Evolutionary conservation across 805 yeast species (phyloP), one percentile per base, ranked within the genome.

Genomic region (Lipomyces yamadae): DNA sequence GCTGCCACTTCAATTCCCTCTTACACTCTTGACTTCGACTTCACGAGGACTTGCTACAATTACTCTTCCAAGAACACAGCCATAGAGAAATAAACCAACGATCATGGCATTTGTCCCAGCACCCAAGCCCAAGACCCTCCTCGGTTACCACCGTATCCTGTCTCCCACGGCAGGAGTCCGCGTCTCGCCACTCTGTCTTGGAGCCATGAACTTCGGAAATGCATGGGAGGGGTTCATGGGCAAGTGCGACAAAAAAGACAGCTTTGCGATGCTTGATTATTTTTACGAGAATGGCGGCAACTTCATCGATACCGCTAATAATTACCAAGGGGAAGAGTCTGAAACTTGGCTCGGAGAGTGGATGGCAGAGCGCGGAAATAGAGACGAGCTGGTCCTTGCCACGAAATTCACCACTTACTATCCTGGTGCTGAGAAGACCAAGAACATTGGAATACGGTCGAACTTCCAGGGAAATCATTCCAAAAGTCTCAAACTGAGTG

Each of bases 371-470:
- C 65, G 73, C 34, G 60, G 68, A 8, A 37, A 62, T 60, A 65
- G 75, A 13, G 73, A 72, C 45, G 69, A 70, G 58, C 53, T 72
- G 15, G 73, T 72, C 7, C 64, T 73, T n/a, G 73, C 74, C 29
- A 72, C 75, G 5, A 72, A 72, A 30, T 83, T 82, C 73, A 80
- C 83, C 30, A 35, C 29, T 11, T 29, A 33, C 6, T 62, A 61
- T 39, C 42, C 30, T 8, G 5, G 52, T n/a, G 13, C 37, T 30
- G 52, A 11, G 18, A 34, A 37, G 33, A 63, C 63, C 30, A 37
- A 61, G 24, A 24, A 24, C 1, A 24, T 24, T 24, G 61, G 37
- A 18, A 29, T 13, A 30, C 35, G 10, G 39, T 15, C 52, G 30
- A 24, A 35, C 53, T 45, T 33, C 45, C 18, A 15, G 6, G 64